phyloP scores from a whole-genome alignment of 345 rosid genomes.

The Abelmoschus esculentus region DNA sequence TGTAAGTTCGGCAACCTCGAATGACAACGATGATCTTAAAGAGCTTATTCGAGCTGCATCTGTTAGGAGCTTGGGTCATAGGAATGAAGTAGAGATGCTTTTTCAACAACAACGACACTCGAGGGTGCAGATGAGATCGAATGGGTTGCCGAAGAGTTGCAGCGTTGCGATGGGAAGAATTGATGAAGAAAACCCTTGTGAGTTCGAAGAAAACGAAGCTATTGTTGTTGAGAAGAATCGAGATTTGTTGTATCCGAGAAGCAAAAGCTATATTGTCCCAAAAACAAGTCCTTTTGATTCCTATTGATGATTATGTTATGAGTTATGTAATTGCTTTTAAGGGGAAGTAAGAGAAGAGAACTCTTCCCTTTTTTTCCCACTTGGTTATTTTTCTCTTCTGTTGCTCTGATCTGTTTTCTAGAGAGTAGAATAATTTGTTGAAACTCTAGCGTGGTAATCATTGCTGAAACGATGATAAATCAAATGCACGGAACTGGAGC shows the following conservation, averaged over 20 bases:
- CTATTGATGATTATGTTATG: background rate
- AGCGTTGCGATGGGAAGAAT: constrained; percentile 45
- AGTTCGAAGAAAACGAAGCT: constrained; percentile 20
- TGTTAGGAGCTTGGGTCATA: constrained; percentile 26
- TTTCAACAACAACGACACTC: constrained; percentile 17
- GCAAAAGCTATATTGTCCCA: constrained; percentile 28
- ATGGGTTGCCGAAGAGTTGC: constrained; percentile 31
- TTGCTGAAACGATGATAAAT: no score
- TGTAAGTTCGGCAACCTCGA: constrained; percentile 16
- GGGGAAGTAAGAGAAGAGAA: background rate
- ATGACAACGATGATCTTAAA: constrained; percentile 33
- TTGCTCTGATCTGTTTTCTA: background rate
- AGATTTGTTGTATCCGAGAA: constrained; percentile 19
- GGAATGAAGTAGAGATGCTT: constrained; percentile 34
- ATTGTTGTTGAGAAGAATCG: background rate
- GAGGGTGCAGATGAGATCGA: constrained; percentile 6
- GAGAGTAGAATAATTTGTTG: background rate
- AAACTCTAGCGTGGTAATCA: background rate
- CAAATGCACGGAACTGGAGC: no score
- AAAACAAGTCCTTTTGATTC: constrained; percentile 11
- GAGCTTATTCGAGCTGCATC: constrained; percentile 50
- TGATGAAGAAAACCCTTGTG: constrained; percentile 32
- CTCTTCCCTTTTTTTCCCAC: background rate
- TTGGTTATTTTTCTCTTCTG: background rate
- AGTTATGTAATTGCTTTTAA: background rate